These are phyloP conservation scores for Neoascochyta sp. DNA, from an alignment of 2,329 filamentous ascomycete species.

Conservation along the genomic window DNA sequence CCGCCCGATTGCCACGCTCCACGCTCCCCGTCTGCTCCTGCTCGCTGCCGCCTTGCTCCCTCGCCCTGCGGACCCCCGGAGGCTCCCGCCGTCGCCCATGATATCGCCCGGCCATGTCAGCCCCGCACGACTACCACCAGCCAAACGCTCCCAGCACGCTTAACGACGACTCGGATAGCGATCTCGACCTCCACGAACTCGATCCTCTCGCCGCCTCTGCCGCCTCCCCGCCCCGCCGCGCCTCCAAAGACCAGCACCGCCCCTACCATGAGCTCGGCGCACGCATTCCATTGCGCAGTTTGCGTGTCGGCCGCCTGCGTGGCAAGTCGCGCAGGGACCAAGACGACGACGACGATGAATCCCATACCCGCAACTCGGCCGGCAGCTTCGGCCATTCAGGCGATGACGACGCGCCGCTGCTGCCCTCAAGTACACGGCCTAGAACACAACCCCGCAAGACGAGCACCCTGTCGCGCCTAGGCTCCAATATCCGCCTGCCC, in stretches of 20 bases:
- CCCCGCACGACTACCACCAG: conserved; percentile 45
- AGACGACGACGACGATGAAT: conserved; percentile 60
- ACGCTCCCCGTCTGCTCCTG: not conserved
- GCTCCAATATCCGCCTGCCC: conserved; percentile 59
- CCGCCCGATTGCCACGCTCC: too few relatives aligned
- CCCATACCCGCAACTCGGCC: conserved; percentile 54
- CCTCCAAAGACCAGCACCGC: conserved; percentile 29
- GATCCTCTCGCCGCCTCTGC: conserved; percentile 53
- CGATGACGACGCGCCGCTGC: conserved; percentile 72
- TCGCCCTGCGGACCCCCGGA: conserved; percentile 27
- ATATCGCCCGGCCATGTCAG: conserved; percentile 44
- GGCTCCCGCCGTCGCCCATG: conserved; percentile 5
- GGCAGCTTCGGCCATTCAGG: conserved; percentile 54
- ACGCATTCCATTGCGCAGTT: conserved; percentile 66
- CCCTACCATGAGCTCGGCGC: conserved; percentile 44
- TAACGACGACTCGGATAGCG: conserved; percentile 66
- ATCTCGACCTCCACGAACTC: conserved; percentile 75
- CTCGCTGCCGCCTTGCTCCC: not conserved
- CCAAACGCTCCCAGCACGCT: conserved; percentile 59
- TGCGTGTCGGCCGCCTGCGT: conserved; percentile 49
- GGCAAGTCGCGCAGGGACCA: conserved; percentile 43
- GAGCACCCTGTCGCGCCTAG: conserved; percentile 45
- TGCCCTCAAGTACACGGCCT: conserved; percentile 45
- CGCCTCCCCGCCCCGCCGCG: conserved; percentile 23
- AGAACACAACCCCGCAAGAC: conserved; percentile 22